Percentiles rank a stretch among this genome's conserved stretches.
Evolutionary conservation across 2,329 filamentous ascomycete genomes (phyloP).

Genomic region (Aspergillus costaricaensis): DNA sequence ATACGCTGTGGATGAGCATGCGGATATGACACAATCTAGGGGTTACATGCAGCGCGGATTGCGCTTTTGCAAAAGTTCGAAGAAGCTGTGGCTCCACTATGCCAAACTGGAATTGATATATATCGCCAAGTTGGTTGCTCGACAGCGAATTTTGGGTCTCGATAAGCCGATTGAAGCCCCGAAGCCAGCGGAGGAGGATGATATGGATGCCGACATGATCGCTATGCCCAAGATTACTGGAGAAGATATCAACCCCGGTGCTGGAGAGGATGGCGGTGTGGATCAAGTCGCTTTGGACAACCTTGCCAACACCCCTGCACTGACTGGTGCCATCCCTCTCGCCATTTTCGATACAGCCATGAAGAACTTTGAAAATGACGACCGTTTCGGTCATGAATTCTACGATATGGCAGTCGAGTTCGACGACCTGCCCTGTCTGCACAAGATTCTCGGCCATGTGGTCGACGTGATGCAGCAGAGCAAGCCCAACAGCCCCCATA

Average conservation of each 20-base stretch:
- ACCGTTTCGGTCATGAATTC: slow-evolving; percentile 70
- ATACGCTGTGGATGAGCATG: slow-evolving; percentile 72
- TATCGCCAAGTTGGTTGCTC: slow-evolving; percentile 74
- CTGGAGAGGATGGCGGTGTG: slow-evolving; percentile 54
- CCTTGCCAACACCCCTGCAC: slow-evolving; percentile 71
- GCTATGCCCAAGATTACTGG: slow-evolving; percentile 61
- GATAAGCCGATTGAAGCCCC: slow-evolving; percentile 48
- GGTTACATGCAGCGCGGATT: slow-evolving; percentile 87
- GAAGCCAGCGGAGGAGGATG: slow-evolving; percentile 45
- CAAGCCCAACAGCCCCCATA: slow-evolving; percentile 63
- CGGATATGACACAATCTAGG: slow-evolving; percentile 83
- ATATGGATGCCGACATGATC: slow-evolving; percentile 58
- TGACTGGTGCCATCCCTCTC: slow-evolving; percentile 89
- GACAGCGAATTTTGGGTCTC: slow-evolving; percentile 68
- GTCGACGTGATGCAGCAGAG: slow-evolving; percentile 61
- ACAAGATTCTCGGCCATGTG: slow-evolving; percentile 72
- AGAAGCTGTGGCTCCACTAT: slow-evolving; percentile 83
- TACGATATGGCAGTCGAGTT: slow-evolving; percentile 79
- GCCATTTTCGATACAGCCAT: slow-evolving; percentile 87
- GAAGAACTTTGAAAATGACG: slow-evolving; percentile 71
- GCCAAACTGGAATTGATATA: slow-evolving; percentile 91
- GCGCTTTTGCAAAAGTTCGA: slow-evolving; percentile 79
- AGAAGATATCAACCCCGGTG: slow-evolving; percentile 61
- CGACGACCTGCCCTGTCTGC: slow-evolving; percentile 63
- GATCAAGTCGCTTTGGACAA: slow-evolving; percentile 62